Evolutionary conservation across 495 filamentous ascomycete genomes (phyloP).

Genomic region (Articulospora tetracladia): DNA sequence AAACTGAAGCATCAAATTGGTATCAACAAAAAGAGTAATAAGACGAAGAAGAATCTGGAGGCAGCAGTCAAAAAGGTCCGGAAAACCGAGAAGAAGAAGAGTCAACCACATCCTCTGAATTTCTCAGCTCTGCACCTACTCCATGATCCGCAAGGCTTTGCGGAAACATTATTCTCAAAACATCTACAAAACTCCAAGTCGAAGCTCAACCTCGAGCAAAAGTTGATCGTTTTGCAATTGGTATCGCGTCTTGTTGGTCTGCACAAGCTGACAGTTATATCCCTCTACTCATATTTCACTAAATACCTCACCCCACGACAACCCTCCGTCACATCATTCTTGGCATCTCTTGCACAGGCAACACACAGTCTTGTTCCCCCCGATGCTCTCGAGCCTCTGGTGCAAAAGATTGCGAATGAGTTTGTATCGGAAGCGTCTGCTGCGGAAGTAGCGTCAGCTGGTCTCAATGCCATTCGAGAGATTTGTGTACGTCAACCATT

Average conservation of each 20-base stretch:
- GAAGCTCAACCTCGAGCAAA: slow-evolving; percentile 86
- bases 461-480: slow-evolving; percentile 91
- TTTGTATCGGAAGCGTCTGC: slow-evolving; percentile 96
- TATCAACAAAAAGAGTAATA: slow-evolving; percentile 95
- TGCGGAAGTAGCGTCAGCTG: slow-evolving; percentile 84
- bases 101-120: slow-evolving; percentile 79
- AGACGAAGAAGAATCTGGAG: slow-evolving; percentile 73
- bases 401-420: slow-evolving; percentile 96
- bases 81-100: slow-evolving; percentile 84
- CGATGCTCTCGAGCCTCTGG: slow-evolving; percentile 84
- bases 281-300: slow-evolving; percentile 82
- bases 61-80: slow-evolving; percentile 74
- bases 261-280: slow-evolving; percentile 82
- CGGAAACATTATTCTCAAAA: slow-evolving; percentile 84
- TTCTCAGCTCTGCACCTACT: slow-evolving; percentile 98
- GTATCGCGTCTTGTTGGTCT: slow-evolving; percentile 87
- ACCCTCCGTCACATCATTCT: slow-evolving; percentile 87
- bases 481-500: slow-evolving; percentile 89
- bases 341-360: slow-evolving; percentile 88
- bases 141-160: slow-evolving; percentile 93
- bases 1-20: slow-evolving; percentile 77
- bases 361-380: slow-evolving; percentile 90
- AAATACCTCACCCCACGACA: slow-evolving; percentile 87
- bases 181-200: slow-evolving; percentile 84
- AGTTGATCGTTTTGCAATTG: slow-evolving; percentile 81